Percentiles rank a stretch among this genome's conserved stretches.
Conservation (phyloP, 805 yeast genomes). For the Pichia occidentalis region DNA sequence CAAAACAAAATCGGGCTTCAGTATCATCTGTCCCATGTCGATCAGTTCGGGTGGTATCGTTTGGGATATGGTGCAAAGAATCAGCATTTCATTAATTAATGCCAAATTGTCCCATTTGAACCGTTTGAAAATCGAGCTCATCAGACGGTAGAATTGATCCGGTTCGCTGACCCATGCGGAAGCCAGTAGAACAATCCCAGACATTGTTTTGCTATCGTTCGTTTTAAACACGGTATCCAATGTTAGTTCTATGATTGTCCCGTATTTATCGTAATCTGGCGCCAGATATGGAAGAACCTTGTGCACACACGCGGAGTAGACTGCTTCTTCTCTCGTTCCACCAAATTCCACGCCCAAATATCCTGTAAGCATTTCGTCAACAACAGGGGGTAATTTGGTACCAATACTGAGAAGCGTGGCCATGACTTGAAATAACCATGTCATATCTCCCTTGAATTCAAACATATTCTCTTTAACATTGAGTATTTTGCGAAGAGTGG, state of each 20-base stretch:
- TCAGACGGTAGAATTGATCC: neutral
- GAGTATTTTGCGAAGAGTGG: no score
- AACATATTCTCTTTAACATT: neutral
- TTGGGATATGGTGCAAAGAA: constrained; percentile 7
- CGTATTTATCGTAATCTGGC: constrained; percentile 4
- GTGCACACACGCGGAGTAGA: neutral
- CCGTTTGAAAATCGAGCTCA: neutral
- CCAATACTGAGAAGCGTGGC: neutral
- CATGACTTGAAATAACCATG: constrained; percentile 9
- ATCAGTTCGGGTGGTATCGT: constrained; percentile 21
- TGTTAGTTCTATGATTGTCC: neutral
- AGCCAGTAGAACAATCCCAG: neutral
- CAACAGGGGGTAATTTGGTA: neutral
- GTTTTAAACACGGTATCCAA: neutral
- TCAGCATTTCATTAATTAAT: constrained; percentile 1
- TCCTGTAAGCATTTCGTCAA: constrained; percentile 1
- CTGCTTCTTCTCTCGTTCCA: neutral
- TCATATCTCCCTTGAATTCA: neutral
- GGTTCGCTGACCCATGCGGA: constrained; percentile 1
- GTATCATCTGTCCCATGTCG: constrained; percentile 25
- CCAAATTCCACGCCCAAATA: neutral
- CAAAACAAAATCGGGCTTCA: constrained; percentile 36
- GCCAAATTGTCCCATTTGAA: neutral
- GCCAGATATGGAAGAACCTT: constrained; percentile 1
- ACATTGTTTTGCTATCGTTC: neutral